phyloP scores from a whole-genome alignment of 345 rosid genomes.

The Cochlearia excelsa region DNA sequence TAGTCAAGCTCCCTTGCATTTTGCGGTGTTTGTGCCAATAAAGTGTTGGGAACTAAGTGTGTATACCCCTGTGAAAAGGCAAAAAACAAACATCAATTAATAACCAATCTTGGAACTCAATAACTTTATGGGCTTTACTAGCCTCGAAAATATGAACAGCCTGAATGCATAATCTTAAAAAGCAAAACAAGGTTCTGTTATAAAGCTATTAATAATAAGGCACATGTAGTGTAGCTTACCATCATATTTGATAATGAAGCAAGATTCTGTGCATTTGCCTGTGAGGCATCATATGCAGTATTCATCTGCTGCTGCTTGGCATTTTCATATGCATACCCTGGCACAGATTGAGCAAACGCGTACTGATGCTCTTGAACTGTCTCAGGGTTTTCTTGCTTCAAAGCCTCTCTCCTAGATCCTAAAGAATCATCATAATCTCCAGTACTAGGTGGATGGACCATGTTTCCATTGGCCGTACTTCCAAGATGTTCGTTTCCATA shows the following conservation, averaged over 20 bases:
- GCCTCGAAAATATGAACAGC: slow-evolving; percentile 3
- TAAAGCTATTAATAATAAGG: neutral
- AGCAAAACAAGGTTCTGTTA: neutral
- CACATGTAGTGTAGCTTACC: slow-evolving; percentile 48
- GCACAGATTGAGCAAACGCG: slow-evolving; percentile 59
- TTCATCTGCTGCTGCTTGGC: slow-evolving; percentile 50
- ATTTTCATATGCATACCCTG: slow-evolving; percentile 64
- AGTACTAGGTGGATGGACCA: slow-evolving; percentile 48
- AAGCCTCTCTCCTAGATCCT: slow-evolving; percentile 56
- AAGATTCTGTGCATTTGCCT: slow-evolving; percentile 69
- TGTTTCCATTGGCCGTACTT: slow-evolving; percentile 53
- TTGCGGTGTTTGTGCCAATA: slow-evolving; percentile 70
- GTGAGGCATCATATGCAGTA: slow-evolving; percentile 52
- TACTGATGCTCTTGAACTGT: slow-evolving; percentile 64
- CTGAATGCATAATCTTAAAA: neutral
- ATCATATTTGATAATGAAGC: slow-evolving; percentile 63
- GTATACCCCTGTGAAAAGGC: slow-evolving; percentile 59
- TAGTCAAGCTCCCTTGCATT: slow-evolving; percentile 75
- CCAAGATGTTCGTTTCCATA: slow-evolving; percentile 70
- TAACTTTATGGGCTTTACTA: neutral
- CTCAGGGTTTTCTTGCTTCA: slow-evolving; percentile 66
- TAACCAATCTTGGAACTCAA: slow-evolving; percentile 2
- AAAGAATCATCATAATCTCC: slow-evolving; percentile 60
- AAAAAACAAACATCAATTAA: slow-evolving; percentile 23
- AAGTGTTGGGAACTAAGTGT: slow-evolving; percentile 62